Conservation (phyloP, 2,329 filamentous ascomycete species). For the Cladosporium oxysporum region DNA sequence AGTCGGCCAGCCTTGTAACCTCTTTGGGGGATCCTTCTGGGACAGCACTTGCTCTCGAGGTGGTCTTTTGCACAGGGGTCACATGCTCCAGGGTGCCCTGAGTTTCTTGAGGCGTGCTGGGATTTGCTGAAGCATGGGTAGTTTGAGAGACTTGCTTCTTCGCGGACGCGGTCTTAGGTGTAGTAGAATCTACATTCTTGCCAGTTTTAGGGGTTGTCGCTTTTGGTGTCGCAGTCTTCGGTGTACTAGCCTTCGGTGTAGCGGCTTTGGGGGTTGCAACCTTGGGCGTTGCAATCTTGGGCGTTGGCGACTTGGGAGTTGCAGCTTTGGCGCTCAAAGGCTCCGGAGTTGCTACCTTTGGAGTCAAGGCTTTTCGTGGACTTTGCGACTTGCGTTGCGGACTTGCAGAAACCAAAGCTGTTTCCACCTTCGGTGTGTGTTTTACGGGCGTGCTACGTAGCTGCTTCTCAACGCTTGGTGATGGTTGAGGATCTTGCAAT, state of each 20-base stretch:
- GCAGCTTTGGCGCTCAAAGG: not conserved
- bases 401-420: not conserved
- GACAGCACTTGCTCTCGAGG: slow-evolving; percentile 29
- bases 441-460: slow-evolving; percentile 27
- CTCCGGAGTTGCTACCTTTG: not conserved
- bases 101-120: slow-evolving; percentile 4
- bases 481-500: slow-evolving; percentile 27
- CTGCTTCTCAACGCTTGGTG: slow-evolving; percentile 34
- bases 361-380: slow-evolving; percentile 16
- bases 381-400: slow-evolving; percentile 17
- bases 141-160: not conserved
- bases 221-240: not conserved
- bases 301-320: slow-evolving; percentile 14
- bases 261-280: not conserved
- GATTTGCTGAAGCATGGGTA: not conserved
- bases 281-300: slow-evolving; percentile 15
- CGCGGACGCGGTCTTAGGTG: slow-evolving; percentile 8
- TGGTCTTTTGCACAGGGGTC: slow-evolving; percentile 16
- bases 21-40: slow-evolving; percentile 22
- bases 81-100: not conserved
- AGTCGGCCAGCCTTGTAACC: slow-evolving; percentile 41
- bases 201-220: not conserved
- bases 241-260: not conserved
- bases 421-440: slow-evolving; percentile 23
- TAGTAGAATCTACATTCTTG: not conserved